Base-by-base conservation (phyloP, 176 grass and related monocot genomes). In the Triticum timopheevii region DNA sequence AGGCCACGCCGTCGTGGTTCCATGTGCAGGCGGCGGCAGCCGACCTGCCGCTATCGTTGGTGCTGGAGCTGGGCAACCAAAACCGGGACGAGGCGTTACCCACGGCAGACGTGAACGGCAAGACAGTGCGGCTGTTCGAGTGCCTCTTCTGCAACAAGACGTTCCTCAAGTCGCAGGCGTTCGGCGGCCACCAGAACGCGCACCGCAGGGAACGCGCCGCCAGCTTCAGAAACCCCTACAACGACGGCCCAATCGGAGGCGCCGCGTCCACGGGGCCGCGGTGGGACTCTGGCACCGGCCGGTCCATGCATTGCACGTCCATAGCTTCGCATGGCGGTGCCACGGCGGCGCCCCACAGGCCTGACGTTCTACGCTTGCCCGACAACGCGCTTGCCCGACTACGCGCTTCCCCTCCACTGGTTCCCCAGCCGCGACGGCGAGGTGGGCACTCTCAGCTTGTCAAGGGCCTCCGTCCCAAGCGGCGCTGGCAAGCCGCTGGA, bases 111-210 rank as follows among this genome's bases (percentile, higher is more conserved):
- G 33, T 61, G 16, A 45, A n/a, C 42, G 86, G 80, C n/a, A 61
- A 65, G 65, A 88, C 81, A 7, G 82, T 79, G 58, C 85, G 83
- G 42, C 89, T 87, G 39, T 94, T 91, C 76, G 80, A 76, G 12
- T 94, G 92, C 76, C 92, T 94, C 23, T 94, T 91, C 84, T 94
- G 89, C 92, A 86, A 78, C 84, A 94, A 86, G 87, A 92, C 78
- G 36, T 94, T 92, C 84, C 84, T 88, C 84, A 92, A 92, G 81
- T 87, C 95, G 6, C 93, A 95, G 80, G 95, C 95, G 24, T 90
- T 98, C 33, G 95, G 95, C 34, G 95, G 95, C 11, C 95, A 98
- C 89, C 95, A 98, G 85, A 98, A 98, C 90, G 95, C 87, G 35
- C 93, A 98, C 93, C 90, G 88, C 88, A 95, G 88, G 56, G 93